Percentiles rank a stretch among this genome's conserved stretches.
phyloP scores from a whole-genome alignment of 352 stramenopile species.

The Peronospora destructor region DNA sequence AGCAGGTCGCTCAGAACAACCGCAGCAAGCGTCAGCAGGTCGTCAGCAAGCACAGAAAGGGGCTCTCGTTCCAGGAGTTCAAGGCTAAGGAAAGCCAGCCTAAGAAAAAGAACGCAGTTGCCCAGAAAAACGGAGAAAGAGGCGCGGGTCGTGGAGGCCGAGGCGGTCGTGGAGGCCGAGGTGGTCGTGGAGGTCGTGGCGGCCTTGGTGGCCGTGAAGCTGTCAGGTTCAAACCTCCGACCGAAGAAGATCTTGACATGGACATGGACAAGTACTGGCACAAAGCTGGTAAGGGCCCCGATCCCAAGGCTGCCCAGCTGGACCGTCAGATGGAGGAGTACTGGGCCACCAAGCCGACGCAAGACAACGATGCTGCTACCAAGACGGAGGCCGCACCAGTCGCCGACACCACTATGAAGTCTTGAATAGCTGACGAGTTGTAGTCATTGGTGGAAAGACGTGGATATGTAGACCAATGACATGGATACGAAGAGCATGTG shows the following conservation, averaged over 20 bases:
- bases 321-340: slow-evolving; percentile 87
- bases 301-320: slow-evolving; percentile 70
- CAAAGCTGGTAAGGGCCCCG: slow-evolving; percentile 79
- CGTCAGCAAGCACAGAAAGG: slow-evolving; percentile 67
- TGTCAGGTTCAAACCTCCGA: slow-evolving; percentile 42
- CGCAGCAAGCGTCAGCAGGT: slow-evolving; percentile 67
- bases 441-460: slow-evolving; percentile 19
- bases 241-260: slow-evolving; percentile 73
- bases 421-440: slow-evolving; percentile 21
- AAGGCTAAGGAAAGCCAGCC: slow-evolving; percentile 27
- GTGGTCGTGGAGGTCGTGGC: slow-evolving; percentile 22
- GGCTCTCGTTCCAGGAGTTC: slow-evolving; percentile 33
- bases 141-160: slow-evolving; percentile 18
- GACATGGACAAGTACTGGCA: slow-evolving; percentile 89
- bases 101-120: slow-evolving; percentile 25
- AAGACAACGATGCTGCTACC: slow-evolving; percentile 16
- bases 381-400: slow-evolving; percentile 18
- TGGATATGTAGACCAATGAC: slow-evolving; percentile 24
- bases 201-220: slow-evolving; percentile 29
- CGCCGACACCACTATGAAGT: slow-evolving; percentile 30
- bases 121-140: slow-evolving; percentile 28
- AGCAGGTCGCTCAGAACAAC: slow-evolving; percentile 54
- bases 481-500: slow-evolving; percentile 20
- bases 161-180: slow-evolving; percentile 2
- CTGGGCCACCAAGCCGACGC: slow-evolving; percentile 76